Evolutionary conservation across 1,284 basidiomycete genomes (phyloP).

Genomic region (Athelia sp.): DNA sequence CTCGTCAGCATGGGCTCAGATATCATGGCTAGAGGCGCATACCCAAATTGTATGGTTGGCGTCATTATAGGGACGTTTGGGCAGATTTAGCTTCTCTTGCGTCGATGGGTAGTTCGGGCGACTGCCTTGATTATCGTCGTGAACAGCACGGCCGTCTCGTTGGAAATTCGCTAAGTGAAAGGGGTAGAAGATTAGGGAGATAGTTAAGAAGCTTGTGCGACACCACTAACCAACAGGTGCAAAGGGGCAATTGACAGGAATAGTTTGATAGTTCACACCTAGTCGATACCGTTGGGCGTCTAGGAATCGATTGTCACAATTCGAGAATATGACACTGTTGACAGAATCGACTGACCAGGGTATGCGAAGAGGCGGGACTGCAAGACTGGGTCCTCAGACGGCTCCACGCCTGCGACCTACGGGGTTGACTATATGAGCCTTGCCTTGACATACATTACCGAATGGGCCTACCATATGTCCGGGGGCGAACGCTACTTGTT

Average conservation of each 20-base stretch:
- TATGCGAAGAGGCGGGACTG: constrained; percentile 94
- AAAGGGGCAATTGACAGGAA: constrained; percentile 84
- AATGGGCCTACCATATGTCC: constrained; percentile 45
- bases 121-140: constrained; percentile 74
- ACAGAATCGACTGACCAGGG: constrained; percentile 32
- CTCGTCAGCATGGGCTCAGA: not conserved
- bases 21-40: constrained; percentile 4
- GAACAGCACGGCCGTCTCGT: constrained; percentile 56
- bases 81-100: constrained; percentile 12
- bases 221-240: constrained; percentile 41
- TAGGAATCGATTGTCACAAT: too few relatives aligned
- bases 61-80: constrained; percentile 30
- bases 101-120: constrained; percentile 72
- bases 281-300: constrained; percentile 91
- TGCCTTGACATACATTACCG: not conserved
- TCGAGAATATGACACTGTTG: not conserved
- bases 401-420: constrained; percentile 64
- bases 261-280: constrained; percentile 82
- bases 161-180: constrained; percentile 76
- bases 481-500: constrained; percentile 83
- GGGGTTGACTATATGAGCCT: constrained; percentile 45
- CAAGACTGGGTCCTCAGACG: constrained; percentile 85
- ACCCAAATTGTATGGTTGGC: constrained; percentile 30
- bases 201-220: not conserved
- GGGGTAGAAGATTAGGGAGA: constrained; percentile 4